Evolutionary conservation across 2,329 filamentous ascomycete genomes (phyloP).

Genomic region (Dactylellina leptospora): DNA sequence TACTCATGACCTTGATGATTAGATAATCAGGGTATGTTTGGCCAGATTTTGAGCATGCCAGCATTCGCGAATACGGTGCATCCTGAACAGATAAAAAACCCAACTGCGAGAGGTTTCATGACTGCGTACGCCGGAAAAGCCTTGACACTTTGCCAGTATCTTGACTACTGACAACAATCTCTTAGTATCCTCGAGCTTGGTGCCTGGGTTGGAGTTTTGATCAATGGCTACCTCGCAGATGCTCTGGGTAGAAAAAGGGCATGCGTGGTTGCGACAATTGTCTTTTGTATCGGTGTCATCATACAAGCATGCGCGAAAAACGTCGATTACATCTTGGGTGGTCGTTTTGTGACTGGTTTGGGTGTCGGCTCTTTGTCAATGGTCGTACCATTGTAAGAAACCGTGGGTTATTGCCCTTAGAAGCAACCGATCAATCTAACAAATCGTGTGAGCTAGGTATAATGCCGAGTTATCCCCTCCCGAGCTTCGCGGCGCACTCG

Average conservation of each 20-base stretch:
- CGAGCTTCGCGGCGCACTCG: conserved; percentile 64
- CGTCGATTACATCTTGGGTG: conserved; percentile 70
- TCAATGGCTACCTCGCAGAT: conserved; percentile 77
- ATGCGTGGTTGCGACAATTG: conserved; percentile 71
- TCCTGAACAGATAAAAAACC: conserved; percentile 33
- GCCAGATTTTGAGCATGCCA: conserved; percentile 20
- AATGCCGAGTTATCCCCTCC: conserved; percentile 65
- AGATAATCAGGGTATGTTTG: conserved; percentile 54
- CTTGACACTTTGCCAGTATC: conserved; percentile 40
- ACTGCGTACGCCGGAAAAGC: conserved; percentile 41
- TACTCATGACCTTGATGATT: too few species aligned
- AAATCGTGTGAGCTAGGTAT: conserved; percentile 55
- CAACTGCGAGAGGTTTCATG: conserved; percentile 40
- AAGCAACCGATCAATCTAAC: background rate
- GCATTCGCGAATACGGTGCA: conserved; percentile 35
- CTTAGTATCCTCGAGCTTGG: conserved; percentile 71
- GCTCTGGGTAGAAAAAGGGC: conserved; percentile 73
- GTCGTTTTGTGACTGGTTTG: conserved; percentile 77
- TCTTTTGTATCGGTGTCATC: conserved; percentile 76
- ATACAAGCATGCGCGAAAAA: conserved; percentile 72
- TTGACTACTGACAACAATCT: conserved; percentile 59
- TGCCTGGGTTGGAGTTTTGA: conserved; percentile 77
- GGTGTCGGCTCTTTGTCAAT: conserved; percentile 74
- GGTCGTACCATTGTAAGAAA: conserved; percentile 70
- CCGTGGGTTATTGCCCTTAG: conserved; percentile 47